Base-by-base conservation (phyloP, 805 yeast species). In the Kuraishia cidri region DNA sequence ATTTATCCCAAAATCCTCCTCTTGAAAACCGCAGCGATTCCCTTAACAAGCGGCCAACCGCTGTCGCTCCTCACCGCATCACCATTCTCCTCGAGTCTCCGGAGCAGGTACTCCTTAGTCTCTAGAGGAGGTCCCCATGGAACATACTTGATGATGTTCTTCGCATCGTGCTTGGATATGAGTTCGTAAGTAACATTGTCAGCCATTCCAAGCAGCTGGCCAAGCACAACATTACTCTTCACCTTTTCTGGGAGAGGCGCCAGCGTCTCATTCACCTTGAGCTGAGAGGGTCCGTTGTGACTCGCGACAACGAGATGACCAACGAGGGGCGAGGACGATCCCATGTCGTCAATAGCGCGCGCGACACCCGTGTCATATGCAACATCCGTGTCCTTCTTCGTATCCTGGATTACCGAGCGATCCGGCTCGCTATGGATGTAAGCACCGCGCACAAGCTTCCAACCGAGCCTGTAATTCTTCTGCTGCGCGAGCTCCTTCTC, bases 41-140 rank as follows among this genome's bases (percentile, higher is more conserved):
- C 76, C 46, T 67, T 73, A 27, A 81, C 60, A 45, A 83, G 66
- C 31, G 81, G 81, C 65, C 75, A 70, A n/a, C 94, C 92, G 42
- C 78, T 79, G 55, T 82, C 92, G 35, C 69, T 68, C 63, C 90
- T 78, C 5, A 85, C 94, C 7, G 95, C 94, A 57, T 88, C 96
- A 16, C 96, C 96, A 52, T 88, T 88, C 62, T 88, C 97, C 62
- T 88, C 96, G 40, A 88, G 65, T 61, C 97, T 75, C 65, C 97
- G 78, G 40, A 79, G 64, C 39, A 88, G 61, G 52, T 88, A 88
- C 45, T 85, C 95, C 62, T 84, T 86, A 37, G 96, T 87, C 60
- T 90, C 97, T 44, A 75, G 60, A 35, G 95, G 94, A 22, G 97
- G 97, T 7, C 97, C 97, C 97, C 97, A 88, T 12, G 97, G 94